Evolutionary conservation across 495 filamentous ascomycete genomes (phyloP), one percentile per base, ranked within the genome.

Genomic region (Trichocladium uniseriatum): DNA sequence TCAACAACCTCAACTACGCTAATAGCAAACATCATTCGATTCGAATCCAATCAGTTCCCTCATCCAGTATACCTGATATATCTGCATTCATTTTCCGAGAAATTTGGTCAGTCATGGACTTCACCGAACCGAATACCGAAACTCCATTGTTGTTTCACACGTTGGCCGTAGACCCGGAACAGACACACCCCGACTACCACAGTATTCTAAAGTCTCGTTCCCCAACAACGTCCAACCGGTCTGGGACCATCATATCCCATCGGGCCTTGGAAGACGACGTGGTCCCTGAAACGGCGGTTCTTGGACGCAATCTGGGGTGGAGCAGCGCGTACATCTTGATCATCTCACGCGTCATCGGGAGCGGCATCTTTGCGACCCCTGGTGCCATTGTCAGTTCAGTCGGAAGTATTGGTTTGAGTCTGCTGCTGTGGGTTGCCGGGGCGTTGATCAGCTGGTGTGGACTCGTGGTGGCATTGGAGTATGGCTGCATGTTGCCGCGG

Each of bases 351-450:
- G 82, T 90, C 1, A 81, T 90, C 45, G 86, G 86, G 0, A 79
- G 75, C 55, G 84, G 84, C 27, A 84, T 90, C 51, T 90, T 88
- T 58, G 81, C 83, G 3, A 86, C 81, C 0, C 84, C 83, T 0
- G 82, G 83, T 10, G 71, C 76, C 10, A 84, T 90, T 47, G 67
- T 81, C n/a, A 70, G 74, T 21, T 79, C 79, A 0, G 74, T 79
- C 10, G 84, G 84, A 1, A 87, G 83, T 52, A 67, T 85, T 5
- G 85, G 84, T 2, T 62, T 86, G 15, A 75, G 79, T 0, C 55
- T 88, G 3, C 51, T 76, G 16, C 53, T 87, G 18, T 89, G 83
- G 84, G 46, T 83, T 6, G 66, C 76, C 0, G 83, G 83, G 4
- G 78, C 81, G 0, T 45, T 80, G 8, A 67, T 86, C 6, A 71